Percentiles rank a stretch among this genome's conserved stretches.
These are phyloP conservation scores for Botryotinia calthae DNA, from an alignment of 2,329 filamentous ascomycete genomes.

Conservation along the genomic window DNA sequence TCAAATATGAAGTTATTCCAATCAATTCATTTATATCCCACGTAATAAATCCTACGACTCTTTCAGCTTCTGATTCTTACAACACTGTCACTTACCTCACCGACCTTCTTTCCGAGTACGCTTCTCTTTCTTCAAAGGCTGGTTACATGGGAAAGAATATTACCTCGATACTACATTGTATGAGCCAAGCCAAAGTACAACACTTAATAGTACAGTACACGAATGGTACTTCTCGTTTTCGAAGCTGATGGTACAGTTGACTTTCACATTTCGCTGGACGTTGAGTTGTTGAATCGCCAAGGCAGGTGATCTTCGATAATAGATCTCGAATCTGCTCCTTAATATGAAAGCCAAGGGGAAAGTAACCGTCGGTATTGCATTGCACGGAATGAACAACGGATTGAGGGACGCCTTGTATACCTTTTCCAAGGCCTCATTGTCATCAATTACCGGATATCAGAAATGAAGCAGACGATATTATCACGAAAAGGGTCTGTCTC, in stretches of 20 bases:
- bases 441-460: neutral
- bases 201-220: slow-evolving; percentile 1
- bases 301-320: slow-evolving; percentile 5
- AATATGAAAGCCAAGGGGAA: slow-evolving; percentile 20
- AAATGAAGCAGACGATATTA: slow-evolving; percentile 7
- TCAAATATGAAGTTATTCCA: neutral
- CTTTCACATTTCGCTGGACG: neutral
- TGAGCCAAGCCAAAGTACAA: slow-evolving; percentile 19
- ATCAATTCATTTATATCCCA: no score
- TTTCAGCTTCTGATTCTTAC: neutral
- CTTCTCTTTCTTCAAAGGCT: neutral
- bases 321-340: slow-evolving; percentile 13
- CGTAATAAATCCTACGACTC: neutral
- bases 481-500: slow-evolving; percentile 9
- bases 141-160: neutral
- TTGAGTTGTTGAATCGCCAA: slow-evolving; percentile 22
- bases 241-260: neutral
- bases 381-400: slow-evolving; percentile 11
- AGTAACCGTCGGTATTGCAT: slow-evolving; percentile 9
- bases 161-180: slow-evolving; percentile 4
- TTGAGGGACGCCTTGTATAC: slow-evolving; percentile 18
- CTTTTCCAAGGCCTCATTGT: slow-evolving; percentile 8
- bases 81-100: neutral
- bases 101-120: neutral
- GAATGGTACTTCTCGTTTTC: slow-evolving; percentile 10